Evolutionary conservation across 257 asterid species (phyloP), one percentile per base, ranked within the genome.

Genomic region (Schizonepeta tenuifolia): DNA sequence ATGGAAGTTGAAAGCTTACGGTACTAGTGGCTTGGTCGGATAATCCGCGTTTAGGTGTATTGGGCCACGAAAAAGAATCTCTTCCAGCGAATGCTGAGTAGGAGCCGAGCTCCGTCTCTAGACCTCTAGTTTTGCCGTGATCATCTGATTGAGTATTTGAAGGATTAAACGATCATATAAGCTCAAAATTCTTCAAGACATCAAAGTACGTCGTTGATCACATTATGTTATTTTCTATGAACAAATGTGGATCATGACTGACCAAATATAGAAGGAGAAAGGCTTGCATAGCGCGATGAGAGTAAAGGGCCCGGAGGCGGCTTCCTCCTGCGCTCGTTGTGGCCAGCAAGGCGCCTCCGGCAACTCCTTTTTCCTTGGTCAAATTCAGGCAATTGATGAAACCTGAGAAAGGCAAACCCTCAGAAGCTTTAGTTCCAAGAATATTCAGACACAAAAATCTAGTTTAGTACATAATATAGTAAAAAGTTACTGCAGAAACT

Each of bases 301-400:
- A 86, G 67, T 38, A 84, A 60, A 41, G 89, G 69, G 73, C 81
- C 89, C 7, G 89, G 86, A 13, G 87, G 90, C 14, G 91, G 96
- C 87, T 93, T 93, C 83, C 97, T 84, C 49, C 98, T 71, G 22
- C 97, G 96, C 85, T 91, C 97, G 35, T 91, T 93, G 83, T 93
- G 98, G 66, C 96, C 95, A 17, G 97, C 98, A 67, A 93, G 86
- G 73, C 98, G 96, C 78, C 97, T 88, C 61, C 97, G 90, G 81
- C 98, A 93, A 68, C 98, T 93, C 64, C 98, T 74, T 63, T 93
- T 93, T 40, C 89, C 96, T 83, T 91, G 92, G 82, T 93, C 98
- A 53, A 93, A 93, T 81, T 93, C 98, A 50, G 91, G 77, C 81
- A 93, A 75, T 46, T 77, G 92, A 80, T 93, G 98, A 80, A 93